A percentile compares a stretch with the other conserved stretches of the same genome.
Conservation (phyloP, 179 eudicot genomes). For the Silene coronaria region DNA sequence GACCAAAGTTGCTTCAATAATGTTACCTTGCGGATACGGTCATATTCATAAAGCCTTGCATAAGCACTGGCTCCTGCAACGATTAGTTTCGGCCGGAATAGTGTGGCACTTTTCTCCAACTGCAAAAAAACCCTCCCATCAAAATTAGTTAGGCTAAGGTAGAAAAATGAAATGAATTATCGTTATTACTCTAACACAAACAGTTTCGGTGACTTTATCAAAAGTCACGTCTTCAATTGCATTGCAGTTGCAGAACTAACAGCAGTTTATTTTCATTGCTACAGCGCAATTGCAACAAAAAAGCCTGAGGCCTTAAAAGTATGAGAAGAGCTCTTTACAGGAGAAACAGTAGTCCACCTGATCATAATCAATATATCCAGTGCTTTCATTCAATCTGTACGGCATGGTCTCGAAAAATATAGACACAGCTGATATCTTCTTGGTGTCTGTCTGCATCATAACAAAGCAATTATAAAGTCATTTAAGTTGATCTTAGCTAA, state of each 20-base stretch:
- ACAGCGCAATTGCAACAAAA: background rate
- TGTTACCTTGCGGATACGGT: constrained; percentile 75
- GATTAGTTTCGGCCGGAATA: constrained; percentile 88
- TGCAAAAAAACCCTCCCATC: constrained; percentile 28
- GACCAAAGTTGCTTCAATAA: constrained; percentile 2
- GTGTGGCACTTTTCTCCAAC: constrained; percentile 91
- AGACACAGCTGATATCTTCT: constrained; percentile 92
- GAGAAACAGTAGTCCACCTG: constrained; percentile 45
- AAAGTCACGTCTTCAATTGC: background rate
- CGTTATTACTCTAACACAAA: background rate
- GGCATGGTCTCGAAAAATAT: constrained; percentile 99
- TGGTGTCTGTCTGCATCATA: constrained; percentile 79
- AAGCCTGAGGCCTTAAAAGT: background rate
- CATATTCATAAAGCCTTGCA: constrained; percentile 90
- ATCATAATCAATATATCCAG: constrained; percentile 86
- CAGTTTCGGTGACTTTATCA: background rate
- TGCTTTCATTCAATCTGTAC: constrained; percentile 80
- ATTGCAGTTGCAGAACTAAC: background rate
- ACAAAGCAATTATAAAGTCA: constrained; percentile 3
- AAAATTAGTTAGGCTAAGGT: constrained; percentile 8
- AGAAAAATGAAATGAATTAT: background rate
- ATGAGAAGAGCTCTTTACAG: background rate
- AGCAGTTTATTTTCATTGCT: background rate
- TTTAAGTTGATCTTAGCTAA: background rate
- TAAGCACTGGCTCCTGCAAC: constrained; percentile 99